Evolutionary conservation across 352 stramenopile species (phyloP).

Genomic region (Elongisporangium anandrum): DNA sequence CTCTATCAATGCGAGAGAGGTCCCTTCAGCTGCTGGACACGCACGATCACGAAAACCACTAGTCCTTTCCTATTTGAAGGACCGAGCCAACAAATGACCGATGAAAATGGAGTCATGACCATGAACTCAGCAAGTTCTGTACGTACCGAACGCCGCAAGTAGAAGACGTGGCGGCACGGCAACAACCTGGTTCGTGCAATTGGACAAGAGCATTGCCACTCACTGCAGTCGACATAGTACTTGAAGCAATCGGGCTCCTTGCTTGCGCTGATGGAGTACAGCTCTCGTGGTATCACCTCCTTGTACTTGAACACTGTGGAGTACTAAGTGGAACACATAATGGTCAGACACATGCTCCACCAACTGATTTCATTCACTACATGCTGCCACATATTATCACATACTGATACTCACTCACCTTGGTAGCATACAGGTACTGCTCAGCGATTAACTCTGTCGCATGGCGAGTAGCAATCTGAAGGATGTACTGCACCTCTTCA

Average conservation of each 20-base stretch:
- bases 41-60: too few relatives aligned
- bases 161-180: constrained; percentile 13
- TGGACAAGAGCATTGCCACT: constrained; percentile 18
- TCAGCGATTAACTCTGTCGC: constrained; percentile 13
- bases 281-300: not conserved
- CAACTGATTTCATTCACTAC: constrained; percentile 9
- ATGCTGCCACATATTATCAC: constrained; percentile 7
- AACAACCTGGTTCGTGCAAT: constrained; percentile 12
- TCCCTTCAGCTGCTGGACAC: too few relatives aligned
- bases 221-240: constrained; percentile 6
- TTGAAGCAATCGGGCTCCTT: constrained; percentile 1
- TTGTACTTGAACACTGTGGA: not conserved
- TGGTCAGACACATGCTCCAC: not conserved
- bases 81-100: too few relatives aligned
- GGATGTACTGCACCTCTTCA: constrained; percentile 7
- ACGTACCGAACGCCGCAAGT: not conserved
- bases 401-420: constrained; percentile 2
- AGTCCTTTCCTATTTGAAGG: too few relatives aligned
- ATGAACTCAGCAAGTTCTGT: too few relatives aligned
- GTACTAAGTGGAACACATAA: not conserved
- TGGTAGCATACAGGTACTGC: constrained; percentile 14
- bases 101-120: too few relatives aligned
- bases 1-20: too few relatives aligned
- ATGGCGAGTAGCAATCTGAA: not conserved
- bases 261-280: not conserved